Percentiles rank a stretch among this genome's conserved stretches.
Conservation (phyloP, 352 stramenopile genomes). For the Pythium volutum region DNA sequence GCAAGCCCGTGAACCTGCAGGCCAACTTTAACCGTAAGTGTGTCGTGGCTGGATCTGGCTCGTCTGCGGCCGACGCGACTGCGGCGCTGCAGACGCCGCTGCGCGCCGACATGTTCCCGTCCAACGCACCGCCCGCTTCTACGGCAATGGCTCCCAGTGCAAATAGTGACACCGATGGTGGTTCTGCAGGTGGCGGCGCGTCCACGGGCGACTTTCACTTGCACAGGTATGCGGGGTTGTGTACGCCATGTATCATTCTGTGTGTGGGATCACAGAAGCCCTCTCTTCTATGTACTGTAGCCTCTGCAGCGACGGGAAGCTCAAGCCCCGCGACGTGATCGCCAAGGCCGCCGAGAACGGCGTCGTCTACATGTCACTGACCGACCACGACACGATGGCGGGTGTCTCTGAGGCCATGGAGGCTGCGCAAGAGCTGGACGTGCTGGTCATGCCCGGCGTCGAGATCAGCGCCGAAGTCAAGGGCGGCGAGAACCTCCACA, state of each 20-base stretch:
- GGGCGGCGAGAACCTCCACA: constrained; percentile 81
- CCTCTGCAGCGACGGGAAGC: constrained; percentile 79
- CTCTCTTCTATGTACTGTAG: no score
- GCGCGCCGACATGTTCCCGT: constrained; percentile 74
- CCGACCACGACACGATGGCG: constrained; percentile 86
- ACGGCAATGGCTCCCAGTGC: not conserved
- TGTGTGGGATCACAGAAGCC: no score
- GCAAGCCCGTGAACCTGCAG: constrained; percentile 82
- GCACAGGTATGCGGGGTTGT: constrained; percentile 54
- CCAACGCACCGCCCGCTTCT: constrained; percentile 38
- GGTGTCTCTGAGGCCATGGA: constrained; percentile 73
- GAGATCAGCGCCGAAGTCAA: constrained; percentile 87
- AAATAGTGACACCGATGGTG: constrained; percentile 28
- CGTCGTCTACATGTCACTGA: constrained; percentile 80
- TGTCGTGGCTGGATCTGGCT: constrained; percentile 8
- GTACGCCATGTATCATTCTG: no score
- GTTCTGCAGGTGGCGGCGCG: constrained; percentile 47
- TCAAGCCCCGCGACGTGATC: constrained; percentile 72
- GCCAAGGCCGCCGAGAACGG: constrained; percentile 72
- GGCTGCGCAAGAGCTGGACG: constrained; percentile 50
- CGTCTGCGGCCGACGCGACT: not conserved
- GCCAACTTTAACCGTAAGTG: constrained; percentile 87
- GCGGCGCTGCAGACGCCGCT: constrained; percentile 27
- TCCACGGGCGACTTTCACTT: constrained; percentile 78
- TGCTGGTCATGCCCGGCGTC: constrained; percentile 77